Evolutionary conservation across 2,329 filamentous ascomycete genomes (phyloP).

Genomic region (Colletotrichum phormii): DNA sequence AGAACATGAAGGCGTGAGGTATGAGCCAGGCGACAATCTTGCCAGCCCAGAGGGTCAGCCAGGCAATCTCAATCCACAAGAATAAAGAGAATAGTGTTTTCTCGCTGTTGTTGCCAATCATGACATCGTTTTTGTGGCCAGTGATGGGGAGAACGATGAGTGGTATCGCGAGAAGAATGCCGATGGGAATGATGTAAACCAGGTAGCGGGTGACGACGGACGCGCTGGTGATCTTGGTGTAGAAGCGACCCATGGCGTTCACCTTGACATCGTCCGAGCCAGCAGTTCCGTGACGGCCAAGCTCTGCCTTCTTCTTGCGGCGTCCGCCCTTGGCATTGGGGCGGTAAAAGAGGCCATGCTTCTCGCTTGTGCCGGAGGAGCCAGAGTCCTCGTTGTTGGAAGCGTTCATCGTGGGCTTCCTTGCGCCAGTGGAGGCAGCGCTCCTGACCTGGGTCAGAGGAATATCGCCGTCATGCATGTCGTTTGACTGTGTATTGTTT

Average conservation of each 20-base stretch:
- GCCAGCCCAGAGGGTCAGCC: slow-evolving; percentile 74
- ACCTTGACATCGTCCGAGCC: slow-evolving; percentile 65
- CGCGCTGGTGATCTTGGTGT: slow-evolving; percentile 72
- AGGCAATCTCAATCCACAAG: slow-evolving; percentile 76
- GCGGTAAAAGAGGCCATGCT: slow-evolving; percentile 56
- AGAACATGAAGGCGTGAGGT: slow-evolving; percentile 74
- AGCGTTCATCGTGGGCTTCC: slow-evolving; percentile 56
- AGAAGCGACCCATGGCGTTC: slow-evolving; percentile 74
- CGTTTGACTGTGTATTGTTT: slow-evolving; percentile 42
- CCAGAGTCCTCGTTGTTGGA: slow-evolving; percentile 45
- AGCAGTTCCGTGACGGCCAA: slow-evolving; percentile 57
- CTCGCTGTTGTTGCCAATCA: slow-evolving; percentile 52
- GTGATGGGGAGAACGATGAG: slow-evolving; percentile 66
- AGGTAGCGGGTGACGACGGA: slow-evolving; percentile 74
- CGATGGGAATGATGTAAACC: slow-evolving; percentile 75
- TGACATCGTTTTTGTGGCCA: slow-evolving; percentile 51
- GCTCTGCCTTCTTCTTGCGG: slow-evolving; percentile 59
- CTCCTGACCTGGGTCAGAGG: slow-evolving; percentile 68
- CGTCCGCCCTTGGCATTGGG: slow-evolving; percentile 55
- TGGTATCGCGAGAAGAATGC: slow-evolving; percentile 70
- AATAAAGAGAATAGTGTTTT: slow-evolving; percentile 71
- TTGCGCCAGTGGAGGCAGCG: slow-evolving; percentile 64
- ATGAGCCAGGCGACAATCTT: slow-evolving; percentile 73
- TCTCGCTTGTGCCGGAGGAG: slow-evolving; percentile 55
- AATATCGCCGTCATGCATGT: slow-evolving; percentile 58